Conservation (phyloP, 371 early-diverging fungal genomes). For the Capillidium rhysosporum region DNA sequence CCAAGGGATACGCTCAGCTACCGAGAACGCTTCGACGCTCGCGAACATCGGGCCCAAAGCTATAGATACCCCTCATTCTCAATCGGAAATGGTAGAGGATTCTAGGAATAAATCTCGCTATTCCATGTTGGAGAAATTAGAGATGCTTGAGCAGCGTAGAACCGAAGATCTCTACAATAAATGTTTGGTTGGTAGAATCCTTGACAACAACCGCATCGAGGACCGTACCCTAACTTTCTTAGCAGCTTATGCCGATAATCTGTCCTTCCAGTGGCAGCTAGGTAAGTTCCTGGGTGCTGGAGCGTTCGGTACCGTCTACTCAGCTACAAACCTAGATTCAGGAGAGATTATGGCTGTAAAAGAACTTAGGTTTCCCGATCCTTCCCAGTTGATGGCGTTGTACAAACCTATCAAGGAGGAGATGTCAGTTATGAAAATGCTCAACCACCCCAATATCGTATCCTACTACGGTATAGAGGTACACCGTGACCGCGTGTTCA, state of each 20-base stretch:
- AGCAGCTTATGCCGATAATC: slow-evolving; percentile 48
- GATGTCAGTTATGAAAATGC: slow-evolving; percentile 76
- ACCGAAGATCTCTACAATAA: slow-evolving; percentile 26
- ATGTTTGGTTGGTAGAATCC: slow-evolving; percentile 47
- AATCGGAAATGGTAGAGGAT: not conserved
- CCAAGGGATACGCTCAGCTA: slow-evolving; percentile 31
- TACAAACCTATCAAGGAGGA: slow-evolving; percentile 65
- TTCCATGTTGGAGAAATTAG: slow-evolving; percentile 27
- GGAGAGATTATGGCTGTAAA: slow-evolving; percentile 86
- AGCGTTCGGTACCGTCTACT: slow-evolving; percentile 67
- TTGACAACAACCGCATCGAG: slow-evolving; percentile 55
- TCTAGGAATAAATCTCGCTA: slow-evolving; percentile 21
- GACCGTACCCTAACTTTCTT: slow-evolving; percentile 55
- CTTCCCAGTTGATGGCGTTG: slow-evolving; percentile 35
- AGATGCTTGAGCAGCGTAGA: slow-evolving; percentile 24
- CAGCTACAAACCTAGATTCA: slow-evolving; percentile 64
- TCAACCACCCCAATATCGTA: slow-evolving; percentile 77
- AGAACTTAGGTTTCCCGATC: slow-evolving; percentile 69
- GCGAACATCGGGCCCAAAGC: not conserved
- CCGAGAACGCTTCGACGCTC: not conserved
- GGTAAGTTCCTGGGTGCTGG: slow-evolving; percentile 73
- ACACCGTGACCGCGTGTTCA: slow-evolving; percentile 70
- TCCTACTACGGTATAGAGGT: slow-evolving; percentile 82
- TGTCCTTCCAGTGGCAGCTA: slow-evolving; percentile 69
- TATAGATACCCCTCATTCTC: not conserved